These are phyloP conservation scores for Cercospora sp. DNA, from an alignment of 2,329 filamentous ascomycete genomes.

Conservation along the genomic window DNA sequence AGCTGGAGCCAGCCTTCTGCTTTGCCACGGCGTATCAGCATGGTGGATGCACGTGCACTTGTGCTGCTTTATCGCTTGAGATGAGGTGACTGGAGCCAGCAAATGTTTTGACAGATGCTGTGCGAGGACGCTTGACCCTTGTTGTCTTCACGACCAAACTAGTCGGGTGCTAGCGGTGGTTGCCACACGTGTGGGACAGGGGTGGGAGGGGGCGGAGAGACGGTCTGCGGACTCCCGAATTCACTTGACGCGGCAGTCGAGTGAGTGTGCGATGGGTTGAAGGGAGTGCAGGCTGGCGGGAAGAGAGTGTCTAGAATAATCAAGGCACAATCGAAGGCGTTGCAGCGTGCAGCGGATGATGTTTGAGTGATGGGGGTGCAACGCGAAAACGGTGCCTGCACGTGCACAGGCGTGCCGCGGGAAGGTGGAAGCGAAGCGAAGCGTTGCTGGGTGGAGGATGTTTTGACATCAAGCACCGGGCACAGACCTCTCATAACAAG, in stretches of 20 bases:
- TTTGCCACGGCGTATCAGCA: conserved; percentile 49
- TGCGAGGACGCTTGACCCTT: conserved; percentile 9
- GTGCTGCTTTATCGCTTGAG: neutral
- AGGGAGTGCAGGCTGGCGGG: neutral
- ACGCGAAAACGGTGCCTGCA: neutral
- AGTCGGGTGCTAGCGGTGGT: conserved; percentile 7
- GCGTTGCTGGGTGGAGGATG: conserved; percentile 6
- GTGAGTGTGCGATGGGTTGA: too few relatives aligned
- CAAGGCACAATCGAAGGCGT: neutral
- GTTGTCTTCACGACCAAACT: conserved; percentile 11
- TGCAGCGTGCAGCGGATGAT: neutral
- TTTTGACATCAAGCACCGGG: conserved; percentile 6
- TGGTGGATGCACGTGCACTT: neutral
- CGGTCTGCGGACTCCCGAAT: neutral
- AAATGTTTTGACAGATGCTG: conserved; percentile 9
- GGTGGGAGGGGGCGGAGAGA: neutral
- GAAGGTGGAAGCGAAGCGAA: conserved; percentile 3
- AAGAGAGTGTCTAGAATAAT: neutral
- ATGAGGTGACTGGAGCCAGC: conserved; percentile 5
- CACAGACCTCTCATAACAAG: conserved; percentile 13
- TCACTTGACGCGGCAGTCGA: neutral
- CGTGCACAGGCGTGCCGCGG: conserved; percentile 5
- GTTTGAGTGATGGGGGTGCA: neutral
- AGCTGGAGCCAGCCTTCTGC: conserved; percentile 53
- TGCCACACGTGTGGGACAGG: conserved; percentile 2